These are phyloP conservation scores for Begonia masoniana DNA, from an alignment of 306 rosid species.

Conservation along the genomic window DNA sequence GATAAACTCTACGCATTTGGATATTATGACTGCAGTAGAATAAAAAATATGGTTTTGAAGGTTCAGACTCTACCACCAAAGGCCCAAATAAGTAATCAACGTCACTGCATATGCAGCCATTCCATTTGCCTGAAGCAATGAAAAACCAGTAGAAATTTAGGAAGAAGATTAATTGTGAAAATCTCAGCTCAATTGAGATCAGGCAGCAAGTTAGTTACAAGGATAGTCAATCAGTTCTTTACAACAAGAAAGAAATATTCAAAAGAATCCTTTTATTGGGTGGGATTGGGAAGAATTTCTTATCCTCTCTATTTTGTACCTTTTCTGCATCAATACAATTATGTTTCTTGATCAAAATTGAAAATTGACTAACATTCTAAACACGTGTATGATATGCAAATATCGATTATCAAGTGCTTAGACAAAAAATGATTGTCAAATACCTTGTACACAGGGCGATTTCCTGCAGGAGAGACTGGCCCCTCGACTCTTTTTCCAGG, in stretches of 20 bases:
- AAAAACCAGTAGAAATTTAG: background rate
- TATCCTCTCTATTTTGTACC: no score
- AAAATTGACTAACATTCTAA: no score
- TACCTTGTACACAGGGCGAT: slow-evolving; percentile 87
- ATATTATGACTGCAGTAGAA: background rate
- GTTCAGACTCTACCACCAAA: slow-evolving; percentile 55
- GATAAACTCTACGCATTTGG: no score
- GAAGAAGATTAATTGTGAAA: background rate
- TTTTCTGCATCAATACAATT: no score
- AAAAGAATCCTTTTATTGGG: no score
- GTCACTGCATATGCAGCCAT: slow-evolving; percentile 63
- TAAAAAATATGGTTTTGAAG: background rate
- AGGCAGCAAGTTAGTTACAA: no score
- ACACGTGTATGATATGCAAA: no score
- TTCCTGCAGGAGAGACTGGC: slow-evolving; percentile 77
- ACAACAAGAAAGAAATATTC: background rate
- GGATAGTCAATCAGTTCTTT: background rate
- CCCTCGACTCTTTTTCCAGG: slow-evolving; percentile 72
- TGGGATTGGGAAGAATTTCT: no score
- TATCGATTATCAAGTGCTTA: no score
- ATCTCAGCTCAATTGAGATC: background rate
- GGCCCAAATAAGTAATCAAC: slow-evolving; percentile 48
- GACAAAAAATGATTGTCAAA: background rate
- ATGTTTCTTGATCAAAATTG: no score
- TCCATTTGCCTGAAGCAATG: slow-evolving; percentile 60